Percentiles rank a stretch among this genome's conserved stretches.
phyloP scores from a whole-genome alignment of 805 yeast species.

The Cyberlindnera americana region DNA sequence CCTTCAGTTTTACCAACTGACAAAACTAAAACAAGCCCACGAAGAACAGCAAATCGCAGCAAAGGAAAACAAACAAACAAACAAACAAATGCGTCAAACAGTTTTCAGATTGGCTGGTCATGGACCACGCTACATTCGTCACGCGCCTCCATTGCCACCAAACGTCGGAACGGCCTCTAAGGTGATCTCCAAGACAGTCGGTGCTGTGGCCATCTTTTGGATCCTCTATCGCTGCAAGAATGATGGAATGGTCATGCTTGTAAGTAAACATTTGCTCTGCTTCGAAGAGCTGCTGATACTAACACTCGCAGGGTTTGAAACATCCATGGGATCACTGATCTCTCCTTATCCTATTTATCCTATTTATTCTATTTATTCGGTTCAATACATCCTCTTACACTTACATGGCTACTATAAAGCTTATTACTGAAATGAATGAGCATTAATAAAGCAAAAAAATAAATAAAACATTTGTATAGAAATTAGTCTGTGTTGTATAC shows the following conservation, averaged over 20 bases:
- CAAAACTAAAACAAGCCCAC: too few species aligned
- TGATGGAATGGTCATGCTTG: constrained; percentile 62
- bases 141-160: constrained; percentile 64
- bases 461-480: background rate
- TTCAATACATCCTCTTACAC: background rate
- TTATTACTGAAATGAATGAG: too few species aligned
- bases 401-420: too few species aligned
- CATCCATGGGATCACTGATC: constrained; percentile 41
- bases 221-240: constrained; percentile 75
- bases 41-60: background rate
- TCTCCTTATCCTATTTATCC: background rate
- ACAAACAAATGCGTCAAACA: constrained; percentile 14
- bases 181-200: constrained; percentile 61
- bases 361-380: constrained; percentile 5
- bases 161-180: constrained; percentile 56
- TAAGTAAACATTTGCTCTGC: constrained; percentile 11
- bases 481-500: constrained; percentile 14
- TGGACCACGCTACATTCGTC: constrained; percentile 34
- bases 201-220: constrained; percentile 91
- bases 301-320: constrained; percentile 31
- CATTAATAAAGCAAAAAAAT: background rate
- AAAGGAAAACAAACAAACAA: background rate
- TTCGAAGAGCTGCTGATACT: background rate
- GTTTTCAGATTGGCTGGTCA: constrained; percentile 12
- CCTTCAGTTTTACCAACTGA: too few species aligned